Percentiles rank a stretch among this genome's conserved stretches.
Evolutionary conservation across 768 basidiomycete species (phyloP).

Genomic region (Cytidiella melzeri): DNA sequence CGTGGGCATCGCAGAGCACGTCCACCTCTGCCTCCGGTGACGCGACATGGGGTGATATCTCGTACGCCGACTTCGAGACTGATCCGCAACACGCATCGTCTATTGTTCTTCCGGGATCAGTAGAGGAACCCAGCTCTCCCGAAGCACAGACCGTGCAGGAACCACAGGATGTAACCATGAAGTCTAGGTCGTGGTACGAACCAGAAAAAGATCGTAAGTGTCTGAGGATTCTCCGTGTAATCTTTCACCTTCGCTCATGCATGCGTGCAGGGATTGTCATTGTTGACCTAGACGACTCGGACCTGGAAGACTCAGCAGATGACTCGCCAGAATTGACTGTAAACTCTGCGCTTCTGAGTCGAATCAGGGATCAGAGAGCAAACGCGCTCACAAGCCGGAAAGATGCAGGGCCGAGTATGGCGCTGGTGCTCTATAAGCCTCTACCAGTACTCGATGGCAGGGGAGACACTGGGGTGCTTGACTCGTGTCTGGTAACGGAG

Average conservation of each 20-base stretch:
- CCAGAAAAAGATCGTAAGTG: constrained; percentile 62
- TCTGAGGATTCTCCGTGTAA: constrained; percentile 2
- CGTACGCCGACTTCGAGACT: neutral
- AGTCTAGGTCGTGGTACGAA: constrained; percentile 58
- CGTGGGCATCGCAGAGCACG: too few species aligned
- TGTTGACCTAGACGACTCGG: constrained; percentile 41
- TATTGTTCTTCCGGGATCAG: constrained; percentile 28
- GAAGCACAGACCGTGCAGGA: constrained; percentile 11
- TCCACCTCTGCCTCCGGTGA: neutral
- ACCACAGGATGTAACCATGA: constrained; percentile 60
- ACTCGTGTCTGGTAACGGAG: neutral
- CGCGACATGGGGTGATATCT: neutral
- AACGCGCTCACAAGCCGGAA: constrained; percentile 5
- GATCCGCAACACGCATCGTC: constrained; percentile 1
- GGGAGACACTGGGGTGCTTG: neutral
- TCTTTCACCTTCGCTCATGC: constrained; percentile 9
- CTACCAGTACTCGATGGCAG: constrained; percentile 5
- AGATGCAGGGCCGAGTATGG: constrained; percentile 12
- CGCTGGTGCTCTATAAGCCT: constrained; percentile 25
- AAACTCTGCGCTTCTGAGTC: constrained; percentile 19
- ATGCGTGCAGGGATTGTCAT: constrained; percentile 52
- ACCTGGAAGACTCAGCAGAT: constrained; percentile 23
- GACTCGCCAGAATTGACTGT: constrained; percentile 8
- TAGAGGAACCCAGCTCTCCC: constrained; percentile 36
- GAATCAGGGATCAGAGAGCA: constrained; percentile 7